Conservation (phyloP, 768 basidiomycete species). For the Heimioporus sp. region DNA sequence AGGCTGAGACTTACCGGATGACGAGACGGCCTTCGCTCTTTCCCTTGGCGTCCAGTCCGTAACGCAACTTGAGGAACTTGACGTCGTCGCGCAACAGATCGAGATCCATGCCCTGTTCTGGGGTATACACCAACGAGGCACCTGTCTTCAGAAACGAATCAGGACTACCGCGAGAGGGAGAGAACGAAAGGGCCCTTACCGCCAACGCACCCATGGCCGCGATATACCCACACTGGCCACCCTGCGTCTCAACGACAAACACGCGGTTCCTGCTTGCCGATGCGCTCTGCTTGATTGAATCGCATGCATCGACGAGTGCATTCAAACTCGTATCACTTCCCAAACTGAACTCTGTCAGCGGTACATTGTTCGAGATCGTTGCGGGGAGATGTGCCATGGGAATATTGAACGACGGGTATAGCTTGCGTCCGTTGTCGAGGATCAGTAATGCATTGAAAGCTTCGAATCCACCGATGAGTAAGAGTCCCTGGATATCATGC, state of each 20-base stretch:
- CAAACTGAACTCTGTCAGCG: constrained; percentile 92
- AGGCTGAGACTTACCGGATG: constrained; percentile 59
- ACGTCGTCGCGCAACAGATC: constrained; percentile 82
- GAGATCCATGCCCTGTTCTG: constrained; percentile 85
- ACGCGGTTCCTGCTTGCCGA: constrained; percentile 94
- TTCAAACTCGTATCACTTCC: constrained; percentile 98
- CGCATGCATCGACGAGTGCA: constrained; percentile 95
- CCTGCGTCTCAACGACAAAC: constrained; percentile 98
- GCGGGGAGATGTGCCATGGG: constrained; percentile 97
- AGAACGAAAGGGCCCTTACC: constrained; percentile 45
- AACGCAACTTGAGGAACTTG: constrained; percentile 82
- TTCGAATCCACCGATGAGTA: constrained; percentile 97
- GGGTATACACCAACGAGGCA: constrained; percentile 91
- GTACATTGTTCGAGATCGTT: constrained; percentile 97
- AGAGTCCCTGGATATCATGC: constrained; percentile 69
- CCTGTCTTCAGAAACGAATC: constrained; percentile 57
- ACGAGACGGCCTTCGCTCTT: constrained; percentile 92
- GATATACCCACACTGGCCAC: constrained; percentile 94
- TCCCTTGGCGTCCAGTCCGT: constrained; percentile 82
- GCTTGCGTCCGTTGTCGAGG: constrained; percentile 74
- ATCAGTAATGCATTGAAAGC: constrained; percentile 79
- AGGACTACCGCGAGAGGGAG: neutral
- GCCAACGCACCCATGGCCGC: constrained; percentile 95
- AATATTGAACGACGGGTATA: constrained; percentile 91
- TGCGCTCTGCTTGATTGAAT: constrained; percentile 98